Base-by-base conservation (phyloP, 2,329 filamentous ascomycete species). In the Exophiala sp. region DNA sequence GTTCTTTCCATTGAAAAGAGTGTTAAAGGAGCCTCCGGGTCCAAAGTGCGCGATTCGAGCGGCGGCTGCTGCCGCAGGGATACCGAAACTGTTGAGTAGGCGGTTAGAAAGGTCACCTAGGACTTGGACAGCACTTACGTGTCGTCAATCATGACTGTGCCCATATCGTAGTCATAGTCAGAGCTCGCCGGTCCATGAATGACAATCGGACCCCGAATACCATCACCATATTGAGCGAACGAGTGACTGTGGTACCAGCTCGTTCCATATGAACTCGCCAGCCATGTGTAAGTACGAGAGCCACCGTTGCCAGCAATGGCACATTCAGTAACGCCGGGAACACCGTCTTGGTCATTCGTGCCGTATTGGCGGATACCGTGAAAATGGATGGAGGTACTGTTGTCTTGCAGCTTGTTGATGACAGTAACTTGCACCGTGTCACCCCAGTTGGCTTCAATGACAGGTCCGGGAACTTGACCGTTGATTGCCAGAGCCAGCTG, bases 401-500 rank as follows among this genome's bases (percentile, higher is more conserved):
- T 83, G 52, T 73, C 63, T 11, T 67, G 66, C 66, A 73, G 44
- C 43, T 70, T 59, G 63, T 82, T 85, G 30, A 68, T 76, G 8
- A 84, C 73, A 46, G 76, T 76, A 10, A 81, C 64, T 14, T 66
- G 60, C 3, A 82, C 66, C 18, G 56, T 68, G 59, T 83, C 80
- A 29, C 79, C 80, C 79, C 79, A 82, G 64, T 82, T 76, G 11
- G 78, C 82, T 55, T 77, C 74, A 46, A 89, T 79, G 11, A 75
- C 70, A 1, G 85, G 85, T 0, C 82, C 85, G 1, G 85, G 85
- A 53, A 79, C 83, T 39, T 79, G 75, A 4, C 77, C 78, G 62
- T 85, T 84, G 61, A 86, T 85, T 29, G 82, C 79, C 42, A 88
- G 77, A 72, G 85, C 63, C 7, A 72, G 68, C 8, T 76, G 70